A percentile compares a stretch with the other conserved stretches of the same genome.
Conservation (phyloP, 345 rosid genomes). For the Eucalyptus camaldulensis region DNA sequence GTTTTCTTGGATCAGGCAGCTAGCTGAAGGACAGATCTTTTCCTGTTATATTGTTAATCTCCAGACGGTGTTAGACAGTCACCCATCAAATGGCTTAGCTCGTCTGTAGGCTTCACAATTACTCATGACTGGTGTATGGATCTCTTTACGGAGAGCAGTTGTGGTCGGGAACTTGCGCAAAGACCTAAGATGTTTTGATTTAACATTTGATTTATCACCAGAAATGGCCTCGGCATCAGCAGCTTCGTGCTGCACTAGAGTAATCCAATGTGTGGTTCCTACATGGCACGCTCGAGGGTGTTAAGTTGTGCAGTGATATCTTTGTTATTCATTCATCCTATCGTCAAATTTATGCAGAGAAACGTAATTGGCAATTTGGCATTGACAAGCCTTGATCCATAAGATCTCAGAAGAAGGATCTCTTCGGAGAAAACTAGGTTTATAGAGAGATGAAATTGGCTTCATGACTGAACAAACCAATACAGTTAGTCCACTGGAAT, state of each 20-base stretch:
- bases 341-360: not conserved
- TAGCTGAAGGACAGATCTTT: not conserved
- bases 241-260: not conserved
- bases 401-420: not conserved
- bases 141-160: not conserved
- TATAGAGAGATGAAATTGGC: not conserved
- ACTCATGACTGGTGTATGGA: not conserved
- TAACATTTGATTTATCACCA: not conserved
- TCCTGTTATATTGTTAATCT: not conserved
- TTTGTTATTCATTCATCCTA: not conserved
- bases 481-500: not conserved
- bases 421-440: not conserved
- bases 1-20: not conserved
- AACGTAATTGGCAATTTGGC: not conserved
- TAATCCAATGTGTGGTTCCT: not conserved
- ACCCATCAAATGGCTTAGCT: not conserved
- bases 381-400: not conserved
- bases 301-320: not conserved
- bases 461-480: not conserved
- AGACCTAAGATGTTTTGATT: not conserved
- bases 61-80: not conserved
- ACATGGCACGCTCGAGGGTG: not conserved
- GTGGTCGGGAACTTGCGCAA: not conserved
- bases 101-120: not conserved
- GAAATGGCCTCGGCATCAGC: not conserved